Conservation (phyloP, 2,329 filamentous ascomycete genomes). For the Apiospora malaysiana region DNA sequence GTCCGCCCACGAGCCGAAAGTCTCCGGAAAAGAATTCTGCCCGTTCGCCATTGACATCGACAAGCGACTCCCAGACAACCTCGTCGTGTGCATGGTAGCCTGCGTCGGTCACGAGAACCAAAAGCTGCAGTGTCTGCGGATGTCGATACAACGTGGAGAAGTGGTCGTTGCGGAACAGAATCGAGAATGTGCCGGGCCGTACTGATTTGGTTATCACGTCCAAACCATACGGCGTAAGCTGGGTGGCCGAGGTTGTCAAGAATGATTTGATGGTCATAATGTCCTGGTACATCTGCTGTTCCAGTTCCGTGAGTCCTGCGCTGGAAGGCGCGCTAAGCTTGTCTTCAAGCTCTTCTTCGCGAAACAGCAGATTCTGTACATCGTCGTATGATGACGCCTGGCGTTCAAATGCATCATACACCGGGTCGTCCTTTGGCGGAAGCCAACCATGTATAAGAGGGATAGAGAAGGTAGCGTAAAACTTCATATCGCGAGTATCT, state of each 20-base stretch:
- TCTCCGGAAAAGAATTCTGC: slow-evolving; percentile 90
- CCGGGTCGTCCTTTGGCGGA: slow-evolving; percentile 69
- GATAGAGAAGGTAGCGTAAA: slow-evolving; percentile 88
- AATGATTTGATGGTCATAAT: slow-evolving; percentile 85
- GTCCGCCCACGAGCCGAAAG: slow-evolving; percentile 81
- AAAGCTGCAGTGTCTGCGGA: slow-evolving; percentile 74
- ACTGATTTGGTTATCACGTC: slow-evolving; percentile 74
- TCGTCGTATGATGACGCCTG: slow-evolving; percentile 89
- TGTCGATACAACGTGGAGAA: slow-evolving; percentile 95
- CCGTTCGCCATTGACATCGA: slow-evolving; percentile 83
- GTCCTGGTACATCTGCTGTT: slow-evolving; percentile 83
- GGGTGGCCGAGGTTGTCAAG: slow-evolving; percentile 79
- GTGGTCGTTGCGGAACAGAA: slow-evolving; percentile 96
- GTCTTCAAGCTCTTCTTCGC: slow-evolving; percentile 85
- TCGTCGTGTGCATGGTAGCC: slow-evolving; percentile 89
- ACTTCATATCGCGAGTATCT: slow-evolving; percentile 83
- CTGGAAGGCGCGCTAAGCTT: slow-evolving; percentile 64
- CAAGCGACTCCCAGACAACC: slow-evolving; percentile 93
- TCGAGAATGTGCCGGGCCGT: slow-evolving; percentile 79
- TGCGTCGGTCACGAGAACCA: slow-evolving; percentile 89
- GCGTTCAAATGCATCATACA: slow-evolving; percentile 72
- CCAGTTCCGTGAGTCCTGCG: slow-evolving; percentile 69
- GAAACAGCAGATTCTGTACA: slow-evolving; percentile 85
- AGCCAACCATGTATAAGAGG: slow-evolving; percentile 95
- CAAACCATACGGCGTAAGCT: slow-evolving; percentile 83